phyloP scores from a whole-genome alignment of 106 monocot genomes.

The Dioscorea dumetorum region DNA sequence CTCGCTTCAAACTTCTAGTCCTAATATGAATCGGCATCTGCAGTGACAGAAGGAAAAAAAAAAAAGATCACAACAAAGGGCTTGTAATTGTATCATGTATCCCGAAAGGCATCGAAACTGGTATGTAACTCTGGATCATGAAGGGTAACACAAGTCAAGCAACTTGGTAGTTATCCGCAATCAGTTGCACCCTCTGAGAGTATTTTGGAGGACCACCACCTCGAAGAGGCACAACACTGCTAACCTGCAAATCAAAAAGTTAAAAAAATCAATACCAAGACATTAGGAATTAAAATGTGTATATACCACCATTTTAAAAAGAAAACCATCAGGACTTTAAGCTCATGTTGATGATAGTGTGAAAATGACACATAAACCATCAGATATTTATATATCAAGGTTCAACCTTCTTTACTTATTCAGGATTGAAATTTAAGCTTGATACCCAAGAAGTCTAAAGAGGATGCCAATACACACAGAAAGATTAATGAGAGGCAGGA shows the following conservation, averaged over 20 bases:
- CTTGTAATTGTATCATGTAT: too few species aligned
- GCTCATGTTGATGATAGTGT: too few species aligned
- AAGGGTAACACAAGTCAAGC: constrained; percentile 19
- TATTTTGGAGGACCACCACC: constrained; percentile 39
- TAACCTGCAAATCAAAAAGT: constrained; percentile 26
- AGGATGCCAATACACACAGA: not conserved
- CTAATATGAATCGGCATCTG: too few species aligned
- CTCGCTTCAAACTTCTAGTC: too few species aligned
- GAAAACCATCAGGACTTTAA: too few species aligned
- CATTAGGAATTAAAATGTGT: not conserved
- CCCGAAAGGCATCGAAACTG: too few species aligned
- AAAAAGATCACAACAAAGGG: too few species aligned
- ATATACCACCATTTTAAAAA: too few species aligned
- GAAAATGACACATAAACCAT: not conserved
- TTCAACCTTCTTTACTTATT: not conserved
- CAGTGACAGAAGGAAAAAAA: too few species aligned
- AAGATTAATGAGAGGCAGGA: not conserved
- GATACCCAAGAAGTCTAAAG: too few species aligned
- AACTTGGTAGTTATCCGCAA: constrained; percentile 55
- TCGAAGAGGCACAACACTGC: constrained; percentile 30
- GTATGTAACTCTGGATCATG: too few species aligned
- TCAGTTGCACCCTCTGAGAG: constrained; percentile 50
- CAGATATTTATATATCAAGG: not conserved
- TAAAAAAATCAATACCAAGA: not conserved
- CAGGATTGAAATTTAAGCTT: too few species aligned